These are phyloP conservation scores for Sambucus nigra DNA, from an alignment of 129 eudicot species.

Conservation along the genomic window DNA sequence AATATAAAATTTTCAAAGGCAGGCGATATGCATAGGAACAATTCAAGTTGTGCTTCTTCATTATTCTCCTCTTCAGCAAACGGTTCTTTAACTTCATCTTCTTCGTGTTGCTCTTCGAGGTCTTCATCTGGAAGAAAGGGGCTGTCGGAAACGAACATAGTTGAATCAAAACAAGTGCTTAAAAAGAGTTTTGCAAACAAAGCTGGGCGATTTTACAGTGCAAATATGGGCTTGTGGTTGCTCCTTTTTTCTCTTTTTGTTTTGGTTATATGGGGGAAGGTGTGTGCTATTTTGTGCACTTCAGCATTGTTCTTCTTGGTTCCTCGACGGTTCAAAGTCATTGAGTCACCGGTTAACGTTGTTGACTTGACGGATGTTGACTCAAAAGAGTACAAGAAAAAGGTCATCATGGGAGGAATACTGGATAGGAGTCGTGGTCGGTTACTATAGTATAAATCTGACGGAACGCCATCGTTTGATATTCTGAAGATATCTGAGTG, in stretches of 20 bases:
- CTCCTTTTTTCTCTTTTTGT: conserved; percentile 31
- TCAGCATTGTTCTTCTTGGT: conserved; percentile 29
- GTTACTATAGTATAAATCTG: not conserved
- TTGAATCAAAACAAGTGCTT: conserved; percentile 13
- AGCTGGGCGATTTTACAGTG: not conserved
- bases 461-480: too few relatives aligned
- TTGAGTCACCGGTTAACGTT: conserved; percentile 1
- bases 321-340: conserved; percentile 15
- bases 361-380: conserved; percentile 18
- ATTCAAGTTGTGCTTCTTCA: conserved; percentile 18
- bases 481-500: too few relatives aligned
- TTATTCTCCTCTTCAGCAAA: conserved; percentile 17
- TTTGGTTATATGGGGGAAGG: conserved; percentile 38
- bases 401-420: conserved; percentile 55
- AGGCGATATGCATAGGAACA: conserved; percentile 2
- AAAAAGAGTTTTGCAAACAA: not conserved
- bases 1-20: conserved; percentile 10
- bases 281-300: conserved; percentile 44
- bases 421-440: conserved; percentile 36
- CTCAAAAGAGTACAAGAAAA: conserved; percentile 43
- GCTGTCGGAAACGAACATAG: not conserved
- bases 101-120: conserved; percentile 23
- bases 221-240: conserved; percentile 25
- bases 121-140: conserved; percentile 10
- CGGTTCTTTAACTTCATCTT: conserved; percentile 18